Base-by-base conservation (phyloP, 2,329 filamentous ascomycete species). In the Pseudopyrenochaeta lycopersici region DNA sequence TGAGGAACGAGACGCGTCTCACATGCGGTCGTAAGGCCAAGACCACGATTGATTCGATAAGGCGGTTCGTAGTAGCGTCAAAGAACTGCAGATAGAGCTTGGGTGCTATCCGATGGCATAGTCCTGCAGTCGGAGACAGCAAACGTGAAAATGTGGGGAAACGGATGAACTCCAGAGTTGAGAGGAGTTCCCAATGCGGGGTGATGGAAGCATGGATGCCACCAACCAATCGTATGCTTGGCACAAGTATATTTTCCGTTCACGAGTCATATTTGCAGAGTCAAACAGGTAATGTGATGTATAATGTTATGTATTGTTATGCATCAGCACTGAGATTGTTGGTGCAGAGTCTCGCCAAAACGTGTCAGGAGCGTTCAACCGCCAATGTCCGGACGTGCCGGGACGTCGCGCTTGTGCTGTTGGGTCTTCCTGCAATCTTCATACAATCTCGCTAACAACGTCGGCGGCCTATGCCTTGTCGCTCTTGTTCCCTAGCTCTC, bases 401-500 rank as follows among this genome's bases (percentile, higher is more conserved):
- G 23, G 4, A 27, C 40, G 43, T 27, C 47, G 42, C 50, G 41
- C 29, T 36, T 50, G 7, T n/a, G n/a, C 2, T 20, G 11, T 46
- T 32, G 14, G 18, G 15, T 41, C 40, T 15, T 40, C 42, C 9
- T 14, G 29, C 35, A 20, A n/a, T 17, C 15, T 1, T 30, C 23
- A 29, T 35, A 31, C 10, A 38, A 40, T 27, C 32, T 39, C 21
- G 27, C 27, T 14, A 7, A 36, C 23, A 27, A 9, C 23, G 23
- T 27, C 4, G 23, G 6, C 48, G n/a, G 31, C 32, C 20, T 65
- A 71, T 14, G 70, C 70, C 53, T 55, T 64, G 18, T 70, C 68
- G 43, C 68, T 73, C 61, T 59, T 68, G 23, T 61, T 52, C 2
- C 65, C 71, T 58, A 75, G 4, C 50, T 75, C 71, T 10, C 72